Evolutionary conservation across 257 asterid species (phyloP), one percentile per base, ranked within the genome.

Genomic region (Mitragyna speciosa): DNA sequence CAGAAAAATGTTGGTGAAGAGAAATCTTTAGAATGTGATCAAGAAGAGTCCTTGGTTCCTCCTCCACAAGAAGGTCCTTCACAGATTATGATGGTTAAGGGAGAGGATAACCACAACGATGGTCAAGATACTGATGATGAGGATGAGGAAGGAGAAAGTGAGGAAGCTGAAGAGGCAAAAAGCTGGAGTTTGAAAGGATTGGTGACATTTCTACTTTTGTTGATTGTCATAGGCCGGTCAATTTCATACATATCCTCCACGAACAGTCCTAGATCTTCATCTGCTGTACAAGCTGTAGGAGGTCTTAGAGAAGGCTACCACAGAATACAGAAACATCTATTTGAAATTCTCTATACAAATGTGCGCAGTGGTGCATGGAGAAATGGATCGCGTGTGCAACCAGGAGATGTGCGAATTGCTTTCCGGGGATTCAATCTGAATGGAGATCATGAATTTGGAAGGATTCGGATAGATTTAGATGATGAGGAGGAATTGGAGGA

Each of bases 141-240:
- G 5, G 87, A 31, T 0, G 88, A 80, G 43, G 58, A 30, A 24
- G 89, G 68, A 7, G 88, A 82, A 45, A 47, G 11, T 3, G 84
- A 84, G n/a, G 83, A 77, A 1, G 83, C 72, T 1, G 91, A 68
- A n/a, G 87, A 64, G 8, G 89, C 82, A 0, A 66, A 73, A 5
- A 85, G 90, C 68, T 82, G 92, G 90, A 80, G 88, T 78, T 45
- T 89, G 16, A 81, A 83, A 82, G 86, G 91, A 78, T 48, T 85
- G 6, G 2, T 89, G 16, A 89, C 88, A 70, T n/a, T 85, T 85
- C 51, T 91, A 72, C 70, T 90, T 71, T 71, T 84, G 24, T 33
- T 87, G 86, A 70, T 69, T 78, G 86, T 82, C 59, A 83, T 89
- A 64, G 73, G 83, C 12, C 73, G 86, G 30, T 89, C 88, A 14